Percentiles rank a stretch among this genome's conserved stretches.
Conservation (phyloP, 805 yeast species). For the Maudiozyma barnettii region DNA sequence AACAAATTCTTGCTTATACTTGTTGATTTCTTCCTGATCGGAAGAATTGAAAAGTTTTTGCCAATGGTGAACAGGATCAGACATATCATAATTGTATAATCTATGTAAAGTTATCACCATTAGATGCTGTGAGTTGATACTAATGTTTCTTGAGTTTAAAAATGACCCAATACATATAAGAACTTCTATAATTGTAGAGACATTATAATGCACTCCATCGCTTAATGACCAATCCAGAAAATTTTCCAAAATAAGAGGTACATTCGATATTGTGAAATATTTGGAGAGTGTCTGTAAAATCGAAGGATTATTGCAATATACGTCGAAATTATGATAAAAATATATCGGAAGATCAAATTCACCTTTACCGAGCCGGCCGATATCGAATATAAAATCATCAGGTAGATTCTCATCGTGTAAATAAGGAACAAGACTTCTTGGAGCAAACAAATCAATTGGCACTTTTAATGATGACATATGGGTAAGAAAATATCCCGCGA, state of each 20-base stretch:
- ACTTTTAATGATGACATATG: not conserved
- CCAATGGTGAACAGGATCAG: not conserved
- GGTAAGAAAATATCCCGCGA: not conserved
- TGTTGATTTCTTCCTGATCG: not conserved
- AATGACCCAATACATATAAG: not conserved
- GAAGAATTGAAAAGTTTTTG: not conserved
- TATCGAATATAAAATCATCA: not conserved
- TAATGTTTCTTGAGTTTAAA: not conserved
- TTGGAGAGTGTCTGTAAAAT: conserved; percentile 5
- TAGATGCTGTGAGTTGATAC: conserved; percentile 6
- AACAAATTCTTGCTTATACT: not conserved
- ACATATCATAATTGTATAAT: not conserved
- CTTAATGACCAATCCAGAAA: conserved; percentile 1
- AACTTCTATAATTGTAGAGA: not conserved
- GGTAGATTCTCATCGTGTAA: not conserved
- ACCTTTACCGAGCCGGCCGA: not conserved
- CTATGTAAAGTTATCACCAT: conserved; percentile 1
- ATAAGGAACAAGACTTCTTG: not conserved
- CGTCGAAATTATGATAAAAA: conserved; percentile 10
- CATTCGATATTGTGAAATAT: conserved; percentile 5
- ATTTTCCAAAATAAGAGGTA: not conserved
- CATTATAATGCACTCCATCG: not conserved
- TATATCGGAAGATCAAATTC: conserved; percentile 13
- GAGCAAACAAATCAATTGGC: not conserved
- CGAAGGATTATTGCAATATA: conserved; percentile 8